These are phyloP conservation scores for Acacia concinna DNA, from an alignment of 331 rosid species.

Conservation along the genomic window DNA sequence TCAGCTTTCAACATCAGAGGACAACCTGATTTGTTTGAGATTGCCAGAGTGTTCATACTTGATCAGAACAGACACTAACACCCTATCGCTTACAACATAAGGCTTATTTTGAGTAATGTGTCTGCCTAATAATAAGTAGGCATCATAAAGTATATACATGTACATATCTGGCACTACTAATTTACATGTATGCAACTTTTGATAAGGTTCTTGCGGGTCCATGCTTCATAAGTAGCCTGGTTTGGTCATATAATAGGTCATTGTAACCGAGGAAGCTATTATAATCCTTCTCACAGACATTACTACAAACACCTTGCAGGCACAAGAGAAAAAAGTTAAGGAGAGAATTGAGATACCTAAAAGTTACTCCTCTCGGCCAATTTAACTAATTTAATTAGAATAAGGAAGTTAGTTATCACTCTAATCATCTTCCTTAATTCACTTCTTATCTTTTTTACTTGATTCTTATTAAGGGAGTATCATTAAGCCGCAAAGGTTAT, in stretches of 20 bases:
- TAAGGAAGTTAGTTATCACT: too few relatives aligned
- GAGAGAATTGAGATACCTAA: not conserved
- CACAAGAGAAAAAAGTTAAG: constrained; percentile 25
- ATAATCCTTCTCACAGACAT: constrained; percentile 11
- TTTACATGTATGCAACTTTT: constrained; percentile 30
- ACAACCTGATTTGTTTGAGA: constrained; percentile 37
- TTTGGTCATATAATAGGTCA: constrained; percentile 35
- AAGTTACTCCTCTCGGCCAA: not conserved
- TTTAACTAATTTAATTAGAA: too few relatives aligned
- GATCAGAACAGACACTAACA: constrained; percentile 28
- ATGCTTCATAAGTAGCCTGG: constrained; percentile 37
- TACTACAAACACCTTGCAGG: constrained; percentile 1
- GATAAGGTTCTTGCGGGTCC: constrained; percentile 40
- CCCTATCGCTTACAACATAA: constrained; percentile 43
- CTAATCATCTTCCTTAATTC: too few relatives aligned
- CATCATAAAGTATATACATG: constrained; percentile 18
- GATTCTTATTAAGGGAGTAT: too few relatives aligned
- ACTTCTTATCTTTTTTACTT: too few relatives aligned
- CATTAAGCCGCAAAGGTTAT: too few relatives aligned
- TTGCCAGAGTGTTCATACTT: constrained; percentile 48
- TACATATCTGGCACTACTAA: constrained; percentile 21
- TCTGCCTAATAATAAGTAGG: constrained; percentile 37
- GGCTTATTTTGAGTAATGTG: constrained; percentile 44
- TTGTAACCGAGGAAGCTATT: constrained; percentile 14
- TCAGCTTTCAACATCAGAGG: constrained; percentile 36